Percentiles rank a stretch among this genome's conserved stretches.
These are phyloP conservation scores for Grigorovia yakushimaensis DNA, from an alignment of 805 yeast genomes.

Conservation along the genomic window DNA sequence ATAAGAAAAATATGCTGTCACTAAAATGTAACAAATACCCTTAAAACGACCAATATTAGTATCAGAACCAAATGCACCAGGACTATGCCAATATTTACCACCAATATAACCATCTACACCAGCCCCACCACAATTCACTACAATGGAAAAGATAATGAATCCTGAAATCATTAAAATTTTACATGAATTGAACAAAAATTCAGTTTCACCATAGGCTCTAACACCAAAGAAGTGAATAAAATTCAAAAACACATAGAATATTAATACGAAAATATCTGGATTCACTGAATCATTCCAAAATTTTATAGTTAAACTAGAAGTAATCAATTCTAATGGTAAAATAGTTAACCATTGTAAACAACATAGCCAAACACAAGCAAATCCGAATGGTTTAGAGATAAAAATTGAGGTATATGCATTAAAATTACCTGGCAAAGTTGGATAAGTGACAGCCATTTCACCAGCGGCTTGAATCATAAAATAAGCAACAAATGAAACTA, in stretches of 20 bases:
- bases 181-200: conserved; percentile 44
- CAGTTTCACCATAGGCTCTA: conserved; percentile 62
- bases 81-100: conserved; percentile 47
- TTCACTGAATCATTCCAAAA: conserved; percentile 40
- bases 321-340: conserved; percentile 56
- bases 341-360: conserved; percentile 54
- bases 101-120: conserved; percentile 48
- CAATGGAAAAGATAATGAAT: conserved; percentile 46
- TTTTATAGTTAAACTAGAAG: conserved; percentile 44
- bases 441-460: conserved; percentile 34
- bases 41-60: conserved; percentile 37
- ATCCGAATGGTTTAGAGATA: conserved; percentile 59
- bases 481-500: conserved; percentile 51
- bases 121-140: conserved; percentile 52
- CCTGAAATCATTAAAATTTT: conserved; percentile 51
- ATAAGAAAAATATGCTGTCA: conserved; percentile 54
- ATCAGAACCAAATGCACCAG: conserved; percentile 37
- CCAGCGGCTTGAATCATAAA: conserved; percentile 46
- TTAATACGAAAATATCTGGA: conserved; percentile 47
- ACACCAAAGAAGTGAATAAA: conserved; percentile 51
- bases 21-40: conserved; percentile 56
- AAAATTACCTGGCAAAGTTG: conserved; percentile 33
- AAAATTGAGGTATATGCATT: conserved; percentile 34
- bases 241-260: conserved; percentile 43
- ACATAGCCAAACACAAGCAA: conserved; percentile 65